Conservation (phyloP, 345 rosid species). For the Aquilaria yunnanensis region DNA sequence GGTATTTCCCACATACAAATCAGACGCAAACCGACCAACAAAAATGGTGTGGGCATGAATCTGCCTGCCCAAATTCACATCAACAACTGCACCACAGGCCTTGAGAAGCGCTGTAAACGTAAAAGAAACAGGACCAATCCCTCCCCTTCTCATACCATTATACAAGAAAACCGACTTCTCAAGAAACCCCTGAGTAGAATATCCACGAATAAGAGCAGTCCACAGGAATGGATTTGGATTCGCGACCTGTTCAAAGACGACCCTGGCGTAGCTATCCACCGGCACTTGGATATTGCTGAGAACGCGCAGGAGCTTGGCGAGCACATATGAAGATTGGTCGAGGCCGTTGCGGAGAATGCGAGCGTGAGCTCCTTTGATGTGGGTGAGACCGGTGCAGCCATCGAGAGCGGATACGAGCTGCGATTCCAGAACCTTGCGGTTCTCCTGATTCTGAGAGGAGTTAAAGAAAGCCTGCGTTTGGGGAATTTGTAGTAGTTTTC, state of each 20-base stretch:
- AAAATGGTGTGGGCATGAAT: slow-evolving; percentile 67
- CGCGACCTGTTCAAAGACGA: slow-evolving; percentile 42
- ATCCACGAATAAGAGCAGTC: slow-evolving; percentile 70
- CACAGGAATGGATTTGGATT: slow-evolving; percentile 66
- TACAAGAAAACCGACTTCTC: slow-evolving; percentile 36
- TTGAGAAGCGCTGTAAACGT: slow-evolving; percentile 77
- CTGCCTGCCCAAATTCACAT: slow-evolving; percentile 54
- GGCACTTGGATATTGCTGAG: slow-evolving; percentile 45
- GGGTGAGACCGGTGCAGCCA: slow-evolving; percentile 30
- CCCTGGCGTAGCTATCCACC: slow-evolving; percentile 45
- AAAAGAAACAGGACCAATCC: slow-evolving; percentile 53
- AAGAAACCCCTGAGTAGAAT: slow-evolving; percentile 32
- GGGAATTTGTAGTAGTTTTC: slow-evolving; percentile 3
- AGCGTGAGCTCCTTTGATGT: slow-evolving; percentile 55
- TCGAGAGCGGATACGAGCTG: slow-evolving; percentile 45
- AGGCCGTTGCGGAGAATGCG: slow-evolving; percentile 38
- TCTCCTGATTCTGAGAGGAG: slow-evolving; percentile 19
- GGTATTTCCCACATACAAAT: slow-evolving; percentile 57
- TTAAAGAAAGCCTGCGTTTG: slow-evolving; percentile 20
- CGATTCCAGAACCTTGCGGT: slow-evolving; percentile 22
- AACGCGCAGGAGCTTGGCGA: slow-evolving; percentile 64
- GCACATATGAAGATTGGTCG: slow-evolving; percentile 49
- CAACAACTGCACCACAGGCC: slow-evolving; percentile 33
- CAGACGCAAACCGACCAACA: slow-evolving; percentile 55
- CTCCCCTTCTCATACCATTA: slow-evolving; percentile 41